Base-by-base conservation (phyloP, 106 monocot genomes). In the Dendrobium officinale region DNA sequence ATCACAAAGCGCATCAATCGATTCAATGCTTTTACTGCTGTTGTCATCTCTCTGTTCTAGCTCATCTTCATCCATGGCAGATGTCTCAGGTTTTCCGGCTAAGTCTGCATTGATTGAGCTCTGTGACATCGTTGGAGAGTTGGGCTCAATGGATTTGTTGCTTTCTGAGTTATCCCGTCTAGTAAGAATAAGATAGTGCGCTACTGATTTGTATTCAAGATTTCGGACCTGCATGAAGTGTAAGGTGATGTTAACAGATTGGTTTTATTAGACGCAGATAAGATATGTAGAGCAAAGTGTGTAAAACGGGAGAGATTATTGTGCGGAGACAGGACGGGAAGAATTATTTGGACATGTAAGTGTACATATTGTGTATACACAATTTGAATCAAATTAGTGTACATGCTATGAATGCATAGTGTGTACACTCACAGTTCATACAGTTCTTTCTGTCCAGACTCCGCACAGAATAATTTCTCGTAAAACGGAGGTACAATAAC, bases 131-230 rank as follows among this genome's bases (percentile, higher is more conserved):
- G 8, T 74, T 0, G 43, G 42, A 74, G 42, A 43, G 41, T 42
- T 29, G 27, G 76, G 76, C 76, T 76, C 76, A 1, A 59, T 0
- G 19, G 56, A 55, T 78, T 56, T 55, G 19, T 48, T 26, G 29
- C 58, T 47, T 67, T 56, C 86, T 51, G 73, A 4, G 10, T 78
- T 56, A 15, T 5, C 19, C 8, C 79, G 59, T 15, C 51, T 49
- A 20, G 84, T 84, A 75, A 78, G 81, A 47, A 87, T 79, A 45
- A 87, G 87, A 79, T 74, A 87, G 78, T 87, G 87, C 18, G 87
- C 84, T 26, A 87, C 87, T 68, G 87, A 87, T 81, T 84, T 84
- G 67, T 78, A 84, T 11, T 84, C 87, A 77, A 84, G 87, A 18
- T 20, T 48, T 9, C 18, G 2, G 24, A 70, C 45, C 87, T 87